A percentile compares a stretch with the other conserved stretches of the same genome.
Conservation (phyloP, 2,329 filamentous ascomycete genomes). For the Cladophialophora immunda region DNA sequence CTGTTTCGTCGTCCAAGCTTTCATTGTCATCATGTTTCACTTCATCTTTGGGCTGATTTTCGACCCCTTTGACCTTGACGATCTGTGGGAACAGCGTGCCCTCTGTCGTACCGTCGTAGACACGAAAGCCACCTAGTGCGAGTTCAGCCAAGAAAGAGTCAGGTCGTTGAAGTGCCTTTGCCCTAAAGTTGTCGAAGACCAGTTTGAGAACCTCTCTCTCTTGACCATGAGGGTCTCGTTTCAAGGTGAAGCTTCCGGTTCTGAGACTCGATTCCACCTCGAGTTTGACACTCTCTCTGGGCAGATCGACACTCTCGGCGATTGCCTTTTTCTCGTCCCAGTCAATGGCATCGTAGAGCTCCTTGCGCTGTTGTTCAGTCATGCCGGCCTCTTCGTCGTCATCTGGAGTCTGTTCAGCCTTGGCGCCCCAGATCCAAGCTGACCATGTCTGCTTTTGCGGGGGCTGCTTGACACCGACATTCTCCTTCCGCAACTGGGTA, state of each 20-base stretch:
- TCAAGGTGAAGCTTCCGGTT: slow-evolving; percentile 94
- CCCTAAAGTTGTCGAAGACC: slow-evolving; percentile 93
- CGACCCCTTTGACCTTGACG: slow-evolving; percentile 90
- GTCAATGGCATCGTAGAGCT: slow-evolving; percentile 96
- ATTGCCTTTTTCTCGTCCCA: slow-evolving; percentile 97
- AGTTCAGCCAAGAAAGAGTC: slow-evolving; percentile 90
- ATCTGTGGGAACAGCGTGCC: slow-evolving; percentile 94
- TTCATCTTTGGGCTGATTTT: slow-evolving; percentile 62
- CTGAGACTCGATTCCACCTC: slow-evolving; percentile 92
- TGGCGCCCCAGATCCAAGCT: slow-evolving; percentile 89
- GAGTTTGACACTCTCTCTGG: slow-evolving; percentile 89
- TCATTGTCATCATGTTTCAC: slow-evolving; percentile 55
- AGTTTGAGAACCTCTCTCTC: slow-evolving; percentile 84
- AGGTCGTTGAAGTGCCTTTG: slow-evolving; percentile 86
- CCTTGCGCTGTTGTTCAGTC: slow-evolving; percentile 94
- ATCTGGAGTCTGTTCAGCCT: slow-evolving; percentile 67
- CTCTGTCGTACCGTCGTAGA: slow-evolving; percentile 94
- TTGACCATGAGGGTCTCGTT: slow-evolving; percentile 81
- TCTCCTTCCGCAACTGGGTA: slow-evolving; percentile 94
- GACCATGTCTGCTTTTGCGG: slow-evolving; percentile 81
- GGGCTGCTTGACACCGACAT: slow-evolving; percentile 81
- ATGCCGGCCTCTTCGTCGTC: slow-evolving; percentile 84
- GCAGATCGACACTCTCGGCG: slow-evolving; percentile 85
- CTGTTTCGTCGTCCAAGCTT: slow-evolving; percentile 43
- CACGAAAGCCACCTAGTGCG: slow-evolving; percentile 87